A percentile compares a stretch with the other conserved stretches of the same genome.
These are phyloP conservation scores for Grifola frondosa DNA, from an alignment of 1,284 basidiomycete genomes.

Conservation along the genomic window DNA sequence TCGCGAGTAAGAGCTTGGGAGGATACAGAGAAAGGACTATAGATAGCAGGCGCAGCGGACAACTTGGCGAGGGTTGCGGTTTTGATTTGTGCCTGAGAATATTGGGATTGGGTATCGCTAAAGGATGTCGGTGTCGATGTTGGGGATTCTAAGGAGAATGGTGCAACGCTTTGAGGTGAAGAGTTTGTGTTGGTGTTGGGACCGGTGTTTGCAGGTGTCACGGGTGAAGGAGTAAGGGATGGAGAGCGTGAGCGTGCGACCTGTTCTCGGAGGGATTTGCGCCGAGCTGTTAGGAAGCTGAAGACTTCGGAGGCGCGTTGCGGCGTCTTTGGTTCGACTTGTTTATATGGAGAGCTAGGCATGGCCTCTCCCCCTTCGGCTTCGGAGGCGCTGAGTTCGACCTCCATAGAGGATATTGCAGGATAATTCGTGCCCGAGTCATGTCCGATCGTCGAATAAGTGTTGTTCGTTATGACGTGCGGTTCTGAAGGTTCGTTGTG, in stretches of 20 bases:
- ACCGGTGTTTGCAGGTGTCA: conserved; percentile 10
- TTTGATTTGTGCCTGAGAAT: conserved; percentile 25
- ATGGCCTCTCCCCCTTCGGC: conserved; percentile 27
- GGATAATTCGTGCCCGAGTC: conserved; percentile 43
- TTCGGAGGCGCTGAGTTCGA: conserved; percentile 57
- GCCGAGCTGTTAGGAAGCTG: conserved; percentile 53
- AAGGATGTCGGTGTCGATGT: conserved; percentile 20
- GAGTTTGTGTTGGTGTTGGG: conserved; percentile 2
- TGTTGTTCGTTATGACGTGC: conserved; percentile 29
- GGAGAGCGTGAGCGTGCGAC: conserved; percentile 5
- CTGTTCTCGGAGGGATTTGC: conserved; percentile 27
- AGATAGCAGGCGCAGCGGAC: conserved; percentile 19
- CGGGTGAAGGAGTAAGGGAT: conserved; percentile 8
- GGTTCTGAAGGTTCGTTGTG: conserved; percentile 28
- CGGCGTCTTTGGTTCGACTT: conserved; percentile 43
- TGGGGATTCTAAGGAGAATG: conserved; percentile 9
- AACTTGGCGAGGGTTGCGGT: conserved; percentile 27
- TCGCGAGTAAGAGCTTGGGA: conserved; percentile 16
- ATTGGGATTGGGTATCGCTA: conserved; percentile 21
- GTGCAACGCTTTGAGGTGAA: background rate
- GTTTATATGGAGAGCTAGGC: conserved; percentile 4
- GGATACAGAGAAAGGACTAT: conserved; percentile 22
- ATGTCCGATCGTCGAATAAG: conserved; percentile 47
- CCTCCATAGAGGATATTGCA: conserved; percentile 68
- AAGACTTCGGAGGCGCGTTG: conserved; percentile 70